These are phyloP conservation scores for Juncus effusus DNA, from an alignment of 176 grass and related monocot genomes.

Conservation along the genomic window DNA sequence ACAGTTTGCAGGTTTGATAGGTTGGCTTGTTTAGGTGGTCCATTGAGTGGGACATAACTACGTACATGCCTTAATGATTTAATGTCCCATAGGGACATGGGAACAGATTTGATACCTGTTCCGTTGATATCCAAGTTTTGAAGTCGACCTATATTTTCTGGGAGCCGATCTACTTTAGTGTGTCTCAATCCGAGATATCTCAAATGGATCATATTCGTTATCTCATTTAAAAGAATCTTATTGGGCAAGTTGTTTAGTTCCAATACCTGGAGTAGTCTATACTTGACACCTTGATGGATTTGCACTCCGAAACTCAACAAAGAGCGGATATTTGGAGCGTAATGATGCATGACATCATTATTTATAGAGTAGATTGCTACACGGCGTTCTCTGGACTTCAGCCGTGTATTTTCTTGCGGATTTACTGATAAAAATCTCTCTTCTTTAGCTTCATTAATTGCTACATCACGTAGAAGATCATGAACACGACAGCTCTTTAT, in stretches of 20 bases:
- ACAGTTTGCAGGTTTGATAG: no score
- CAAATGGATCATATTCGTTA: slow-evolving; percentile 18
- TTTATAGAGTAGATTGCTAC: neutral
- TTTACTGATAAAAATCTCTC: slow-evolving; percentile 20
- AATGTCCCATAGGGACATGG: slow-evolving; percentile 20
- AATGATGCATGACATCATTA: neutral
- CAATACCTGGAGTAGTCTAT: slow-evolving; percentile 10
- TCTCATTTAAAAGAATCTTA: neutral
- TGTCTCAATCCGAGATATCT: slow-evolving; percentile 18
- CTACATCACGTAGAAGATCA: slow-evolving; percentile 19
- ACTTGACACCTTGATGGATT: neutral
- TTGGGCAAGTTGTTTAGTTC: neutral
- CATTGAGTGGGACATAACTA: slow-evolving; percentile 13
- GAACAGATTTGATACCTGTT: neutral
- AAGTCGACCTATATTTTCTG: slow-evolving; percentile 9
- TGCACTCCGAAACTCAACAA: neutral
- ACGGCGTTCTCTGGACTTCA: neutral
- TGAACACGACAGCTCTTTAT: slow-evolving; percentile 11
- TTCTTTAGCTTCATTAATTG: slow-evolving; percentile 12
- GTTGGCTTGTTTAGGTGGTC: neutral
- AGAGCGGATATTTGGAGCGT: neutral
- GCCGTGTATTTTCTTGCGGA: neutral
- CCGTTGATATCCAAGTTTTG: slow-evolving; percentile 19
- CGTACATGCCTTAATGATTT: slow-evolving; percentile 23
- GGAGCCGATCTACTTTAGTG: neutral